These are phyloP conservation scores for Hygrocybe punicea DNA, from an alignment of 768 basidiomycete species.

Conservation along the genomic window DNA sequence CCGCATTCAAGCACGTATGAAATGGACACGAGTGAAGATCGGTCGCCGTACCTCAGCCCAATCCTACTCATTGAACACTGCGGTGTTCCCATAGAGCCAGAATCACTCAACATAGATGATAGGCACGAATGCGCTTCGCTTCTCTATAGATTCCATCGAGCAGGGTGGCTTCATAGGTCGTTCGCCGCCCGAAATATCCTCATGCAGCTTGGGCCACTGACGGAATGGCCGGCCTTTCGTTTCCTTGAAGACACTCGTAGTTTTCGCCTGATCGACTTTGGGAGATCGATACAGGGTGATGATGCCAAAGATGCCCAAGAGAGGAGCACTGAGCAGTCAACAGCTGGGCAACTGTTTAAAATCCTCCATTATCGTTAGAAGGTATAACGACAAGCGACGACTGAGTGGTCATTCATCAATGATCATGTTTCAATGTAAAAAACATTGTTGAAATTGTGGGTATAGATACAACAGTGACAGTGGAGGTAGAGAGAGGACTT, in stretches of 20 bases:
- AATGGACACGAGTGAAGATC: conserved; percentile 10
- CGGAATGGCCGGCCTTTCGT: conserved; percentile 13
- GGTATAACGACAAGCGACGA: no score
- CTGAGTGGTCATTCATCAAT: no score
- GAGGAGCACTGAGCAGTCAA: no score
- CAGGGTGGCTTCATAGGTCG: conserved; percentile 38
- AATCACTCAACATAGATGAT: conserved; percentile 36
- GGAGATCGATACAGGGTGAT: no score
- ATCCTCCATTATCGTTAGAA: no score
- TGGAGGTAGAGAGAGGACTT: no score
- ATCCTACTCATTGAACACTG: conserved; percentile 46
- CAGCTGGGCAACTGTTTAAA: no score
- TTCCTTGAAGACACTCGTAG: conserved; percentile 20
- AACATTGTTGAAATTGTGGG: no score
- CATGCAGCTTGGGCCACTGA: conserved; percentile 34
- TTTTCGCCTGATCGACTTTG: conserved; percentile 45
- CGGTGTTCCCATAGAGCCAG: conserved; percentile 29
- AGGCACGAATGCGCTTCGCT: conserved; percentile 43
- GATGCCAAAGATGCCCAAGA: no score
- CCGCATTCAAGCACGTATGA: no score
- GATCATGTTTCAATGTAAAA: no score
- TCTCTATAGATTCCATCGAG: conserved; percentile 37
- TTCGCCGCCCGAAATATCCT: conserved; percentile 40
- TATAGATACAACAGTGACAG: no score
- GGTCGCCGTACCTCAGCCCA: conserved; percentile 28